Conservation (phyloP, 2,329 filamentous ascomycete genomes). For the Massarina eburnea region DNA sequence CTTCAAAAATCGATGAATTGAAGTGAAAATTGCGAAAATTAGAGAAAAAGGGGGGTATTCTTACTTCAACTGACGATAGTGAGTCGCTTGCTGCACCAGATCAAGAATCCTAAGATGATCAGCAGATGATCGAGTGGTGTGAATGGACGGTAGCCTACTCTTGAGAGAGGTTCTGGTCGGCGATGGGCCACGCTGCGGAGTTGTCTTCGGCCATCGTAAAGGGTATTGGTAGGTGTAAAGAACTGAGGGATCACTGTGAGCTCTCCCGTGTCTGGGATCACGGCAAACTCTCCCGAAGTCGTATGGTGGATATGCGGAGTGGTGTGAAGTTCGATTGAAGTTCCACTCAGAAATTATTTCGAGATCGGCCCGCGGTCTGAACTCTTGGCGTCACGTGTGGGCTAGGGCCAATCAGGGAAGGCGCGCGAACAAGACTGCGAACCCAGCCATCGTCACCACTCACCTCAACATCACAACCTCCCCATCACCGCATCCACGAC, state of each 20-base stretch:
- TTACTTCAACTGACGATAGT: constrained; percentile 36
- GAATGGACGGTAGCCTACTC: constrained; percentile 31
- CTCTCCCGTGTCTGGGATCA: constrained; percentile 39
- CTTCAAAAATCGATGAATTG: too few relatives aligned
- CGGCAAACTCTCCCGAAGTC: constrained; percentile 38
- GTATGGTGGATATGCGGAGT: neutral
- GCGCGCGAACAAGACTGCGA: constrained; percentile 26
- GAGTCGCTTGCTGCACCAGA: constrained; percentile 31
- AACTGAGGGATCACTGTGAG: constrained; percentile 35
- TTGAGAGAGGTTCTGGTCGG: constrained; percentile 52
- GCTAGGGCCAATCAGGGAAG: constrained; percentile 20
- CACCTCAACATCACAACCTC: constrained; percentile 28
- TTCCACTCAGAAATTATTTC: neutral
- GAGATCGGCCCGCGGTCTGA: too few relatives aligned
- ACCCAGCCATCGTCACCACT: constrained; percentile 42
- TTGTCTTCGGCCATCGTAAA: constrained; percentile 26
- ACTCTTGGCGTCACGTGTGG: constrained; percentile 21
- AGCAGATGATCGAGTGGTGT: too few relatives aligned
- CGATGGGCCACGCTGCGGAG: constrained; percentile 33
- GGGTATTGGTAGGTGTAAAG: neutral
- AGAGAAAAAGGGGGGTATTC: too few relatives aligned
- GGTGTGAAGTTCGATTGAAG: constrained; percentile 12
- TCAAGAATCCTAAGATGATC: constrained; percentile 39
- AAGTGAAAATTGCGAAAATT: too few relatives aligned
- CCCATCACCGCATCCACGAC: constrained; percentile 30